Evolutionary conservation across 2,329 filamentous ascomycete species (phyloP).

Genomic region (Fusarium sp.): DNA sequence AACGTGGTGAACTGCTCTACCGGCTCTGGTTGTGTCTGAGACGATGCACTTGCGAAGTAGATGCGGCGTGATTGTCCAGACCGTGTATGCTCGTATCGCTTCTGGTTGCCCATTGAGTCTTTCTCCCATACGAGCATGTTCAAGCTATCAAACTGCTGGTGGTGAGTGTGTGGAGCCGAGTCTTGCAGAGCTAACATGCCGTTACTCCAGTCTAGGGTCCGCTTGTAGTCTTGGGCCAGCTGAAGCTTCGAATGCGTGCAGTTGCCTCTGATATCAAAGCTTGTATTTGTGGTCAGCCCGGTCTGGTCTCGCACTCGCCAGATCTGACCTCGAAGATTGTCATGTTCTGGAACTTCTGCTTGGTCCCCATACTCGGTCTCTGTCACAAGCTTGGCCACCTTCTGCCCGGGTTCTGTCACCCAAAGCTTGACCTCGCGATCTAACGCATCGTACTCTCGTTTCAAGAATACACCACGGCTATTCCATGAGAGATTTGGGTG

Average conservation of each 20-base stretch:
- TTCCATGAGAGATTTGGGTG: not conserved
- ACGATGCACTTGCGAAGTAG: too few species aligned
- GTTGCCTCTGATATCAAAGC: not conserved
- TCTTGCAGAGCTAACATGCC: too few species aligned
- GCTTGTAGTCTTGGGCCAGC: not conserved
- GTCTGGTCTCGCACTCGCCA: conserved; percentile 4
- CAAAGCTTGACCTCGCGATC: not conserved
- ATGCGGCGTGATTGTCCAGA: too few species aligned
- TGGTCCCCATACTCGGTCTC: not conserved
- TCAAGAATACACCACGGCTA: not conserved
- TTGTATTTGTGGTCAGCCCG: not conserved
- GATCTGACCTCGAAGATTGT: not conserved
- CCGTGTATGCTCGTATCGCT: too few species aligned
- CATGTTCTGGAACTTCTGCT: rapidly evolving
- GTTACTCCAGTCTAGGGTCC: not conserved
- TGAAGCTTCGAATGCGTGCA: not conserved
- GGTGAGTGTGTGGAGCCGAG: too few species aligned
- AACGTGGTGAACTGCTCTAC: too few species aligned
- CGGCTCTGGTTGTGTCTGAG: too few species aligned
- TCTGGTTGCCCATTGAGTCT: too few species aligned
- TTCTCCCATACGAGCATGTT: too few species aligned
- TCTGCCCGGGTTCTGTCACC: rapidly evolving
- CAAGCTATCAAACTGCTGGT: too few species aligned
- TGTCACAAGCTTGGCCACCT: not conserved
- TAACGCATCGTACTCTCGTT: not conserved